phyloP scores from a whole-genome alignment of 2,329 filamentous ascomycete species.

The Diplodia seriata region DNA sequence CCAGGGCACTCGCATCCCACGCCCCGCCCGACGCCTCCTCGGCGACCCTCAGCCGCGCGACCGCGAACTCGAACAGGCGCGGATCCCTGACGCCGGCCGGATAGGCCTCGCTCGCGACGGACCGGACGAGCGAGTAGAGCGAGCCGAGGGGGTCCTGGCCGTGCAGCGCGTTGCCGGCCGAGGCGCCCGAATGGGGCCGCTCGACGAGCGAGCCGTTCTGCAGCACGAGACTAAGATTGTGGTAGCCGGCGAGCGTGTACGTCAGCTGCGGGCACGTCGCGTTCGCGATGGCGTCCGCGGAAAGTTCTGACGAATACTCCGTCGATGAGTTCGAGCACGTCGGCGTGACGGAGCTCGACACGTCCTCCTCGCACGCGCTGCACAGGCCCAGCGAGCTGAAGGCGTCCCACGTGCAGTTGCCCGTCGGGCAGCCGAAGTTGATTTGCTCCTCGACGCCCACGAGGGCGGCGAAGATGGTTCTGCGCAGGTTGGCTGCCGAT shows the following conservation, averaged over 20 bases:
- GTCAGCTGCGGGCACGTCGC: slow-evolving; percentile 15
- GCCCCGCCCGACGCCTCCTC: background rate
- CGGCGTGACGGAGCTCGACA: slow-evolving; percentile 15
- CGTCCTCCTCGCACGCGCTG: slow-evolving; percentile 24
- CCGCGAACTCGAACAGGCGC: slow-evolving; percentile 11
- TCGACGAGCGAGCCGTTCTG: slow-evolving; percentile 9
- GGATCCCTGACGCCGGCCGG: slow-evolving; percentile 15
- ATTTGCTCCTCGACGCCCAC: slow-evolving; percentile 21
- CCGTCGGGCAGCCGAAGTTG: slow-evolving; percentile 30
- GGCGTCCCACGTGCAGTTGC: slow-evolving; percentile 33
- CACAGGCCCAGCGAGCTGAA: slow-evolving; percentile 33
- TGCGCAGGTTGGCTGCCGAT: slow-evolving; percentile 26
- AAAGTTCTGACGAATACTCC: too few species aligned
- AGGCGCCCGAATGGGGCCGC: background rate
- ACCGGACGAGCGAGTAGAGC: slow-evolving; percentile 4
- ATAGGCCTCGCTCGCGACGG: background rate
- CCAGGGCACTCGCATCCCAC: slow-evolving; percentile 4
- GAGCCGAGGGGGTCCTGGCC: background rate
- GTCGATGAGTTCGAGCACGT: background rate
- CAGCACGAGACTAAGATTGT: slow-evolving; percentile 17
- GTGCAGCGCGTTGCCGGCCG: background rate
- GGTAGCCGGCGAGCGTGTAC: slow-evolving; percentile 12
- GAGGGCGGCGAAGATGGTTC: slow-evolving; percentile 28
- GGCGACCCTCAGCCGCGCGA: background rate
- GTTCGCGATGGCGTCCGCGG: background rate